Conservation (phyloP, 345 rosid species). For the Euphorbia tirucalli region DNA sequence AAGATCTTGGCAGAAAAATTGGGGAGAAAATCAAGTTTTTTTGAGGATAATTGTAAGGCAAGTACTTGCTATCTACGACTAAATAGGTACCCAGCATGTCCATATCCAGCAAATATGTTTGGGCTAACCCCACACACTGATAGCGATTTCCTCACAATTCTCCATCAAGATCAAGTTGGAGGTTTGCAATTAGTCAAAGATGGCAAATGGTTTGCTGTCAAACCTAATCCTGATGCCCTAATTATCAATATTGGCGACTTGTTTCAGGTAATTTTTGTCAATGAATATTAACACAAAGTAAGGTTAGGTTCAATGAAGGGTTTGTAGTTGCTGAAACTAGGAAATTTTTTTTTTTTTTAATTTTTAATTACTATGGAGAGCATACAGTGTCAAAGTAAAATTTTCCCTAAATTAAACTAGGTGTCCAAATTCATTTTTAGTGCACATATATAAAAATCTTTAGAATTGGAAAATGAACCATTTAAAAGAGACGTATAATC, state of each 20-base stretch:
- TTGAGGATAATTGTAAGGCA: constrained; percentile 61
- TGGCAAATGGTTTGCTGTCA: constrained; percentile 77
- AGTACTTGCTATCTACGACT: constrained; percentile 80
- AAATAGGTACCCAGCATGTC: constrained; percentile 87
- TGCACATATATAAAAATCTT: too few species aligned
- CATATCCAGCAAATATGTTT: constrained; percentile 42
- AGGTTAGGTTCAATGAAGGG: too few species aligned
- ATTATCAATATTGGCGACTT: constrained; percentile 86
- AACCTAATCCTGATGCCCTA: constrained; percentile 78
- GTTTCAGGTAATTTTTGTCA: constrained; percentile 88
- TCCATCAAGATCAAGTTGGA: constrained; percentile 86
- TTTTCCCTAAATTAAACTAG: too few species aligned
- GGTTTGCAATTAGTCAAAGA: constrained; percentile 83
- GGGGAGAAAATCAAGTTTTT: constrained; percentile 50
- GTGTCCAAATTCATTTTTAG: too few species aligned
- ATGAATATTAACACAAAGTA: too few species aligned
- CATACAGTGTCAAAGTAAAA: too few species aligned
- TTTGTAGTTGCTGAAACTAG: too few species aligned
- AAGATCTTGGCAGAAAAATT: constrained; percentile 61
- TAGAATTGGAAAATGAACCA: too few species aligned
- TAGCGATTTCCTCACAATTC: constrained; percentile 89
- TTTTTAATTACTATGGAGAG: too few species aligned
- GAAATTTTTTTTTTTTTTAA: too few species aligned
- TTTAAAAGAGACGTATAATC: too few species aligned
- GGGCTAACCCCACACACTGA: constrained; percentile 96